Conservation (phyloP, 257 asterid species). For the Capsicum chinense region DNA sequence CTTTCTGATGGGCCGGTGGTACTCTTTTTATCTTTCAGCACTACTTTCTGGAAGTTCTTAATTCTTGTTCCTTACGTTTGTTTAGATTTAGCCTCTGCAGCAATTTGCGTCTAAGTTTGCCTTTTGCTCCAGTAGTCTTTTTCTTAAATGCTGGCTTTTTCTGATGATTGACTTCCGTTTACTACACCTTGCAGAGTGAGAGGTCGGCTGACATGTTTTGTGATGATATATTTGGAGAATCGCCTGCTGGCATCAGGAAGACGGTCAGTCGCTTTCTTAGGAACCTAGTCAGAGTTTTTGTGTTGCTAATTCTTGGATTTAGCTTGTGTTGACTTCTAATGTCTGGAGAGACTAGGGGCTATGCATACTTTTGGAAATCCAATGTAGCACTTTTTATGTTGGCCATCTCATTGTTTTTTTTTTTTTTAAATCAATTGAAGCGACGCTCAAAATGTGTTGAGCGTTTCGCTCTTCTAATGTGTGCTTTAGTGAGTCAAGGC, state of each 20-base stretch:
- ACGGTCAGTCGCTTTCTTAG: constrained; percentile 50
- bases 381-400: not conserved
- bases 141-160: constrained; percentile 18
- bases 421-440: not conserved
- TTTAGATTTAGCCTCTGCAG: not conserved
- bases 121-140: constrained; percentile 31
- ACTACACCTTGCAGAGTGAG: constrained; percentile 71
- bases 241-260: constrained; percentile 82
- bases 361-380: constrained; percentile 4
- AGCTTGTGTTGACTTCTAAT: constrained; percentile 17
- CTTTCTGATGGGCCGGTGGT: not conserved
- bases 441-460: no score
- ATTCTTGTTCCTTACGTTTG: not conserved
- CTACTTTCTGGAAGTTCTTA: not conserved
- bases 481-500: no score
- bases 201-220: constrained; percentile 76
- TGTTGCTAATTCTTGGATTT: constrained; percentile 17
- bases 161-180: constrained; percentile 32
- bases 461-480: no score
- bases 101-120: not conserved
- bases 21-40: not conserved
- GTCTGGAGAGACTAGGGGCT: not conserved
- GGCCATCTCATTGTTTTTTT: not conserved
- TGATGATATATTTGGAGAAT: constrained; percentile 98
- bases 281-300: not conserved